Percentiles rank a stretch among this genome's conserved stretches.
phyloP scores from a whole-genome alignment of 148 eudicot genomes.

The Fagopyrum tataricum region DNA sequence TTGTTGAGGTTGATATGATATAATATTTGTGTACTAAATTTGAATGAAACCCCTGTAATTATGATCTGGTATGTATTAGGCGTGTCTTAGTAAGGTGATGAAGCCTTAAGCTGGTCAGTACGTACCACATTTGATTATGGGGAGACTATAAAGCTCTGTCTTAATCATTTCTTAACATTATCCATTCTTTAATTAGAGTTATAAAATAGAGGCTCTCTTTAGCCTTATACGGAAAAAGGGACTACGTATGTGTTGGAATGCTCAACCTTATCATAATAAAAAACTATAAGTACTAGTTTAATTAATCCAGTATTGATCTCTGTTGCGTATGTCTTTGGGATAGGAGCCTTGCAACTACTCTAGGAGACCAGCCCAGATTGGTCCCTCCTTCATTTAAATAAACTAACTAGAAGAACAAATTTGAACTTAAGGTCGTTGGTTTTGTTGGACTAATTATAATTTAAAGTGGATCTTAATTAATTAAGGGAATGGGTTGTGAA shows the following conservation, averaged over 20 bases:
- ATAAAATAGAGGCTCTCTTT: neutral
- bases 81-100: too few relatives aligned
- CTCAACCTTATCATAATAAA: neutral
- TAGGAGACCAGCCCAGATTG: slow-evolving; percentile 8
- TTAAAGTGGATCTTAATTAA: too few relatives aligned
- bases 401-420: neutral
- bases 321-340: neutral
- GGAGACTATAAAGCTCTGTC: slow-evolving; percentile 10
- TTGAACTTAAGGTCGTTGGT: neutral
- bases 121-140: slow-evolving; percentile 5
- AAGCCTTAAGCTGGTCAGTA: neutral
- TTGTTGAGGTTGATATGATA: too few relatives aligned
- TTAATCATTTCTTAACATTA: slow-evolving; percentile 3
- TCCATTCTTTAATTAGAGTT: slow-evolving; percentile 1
- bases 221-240: slow-evolving; percentile 3
- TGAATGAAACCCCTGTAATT: too few relatives aligned
- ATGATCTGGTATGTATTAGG: too few relatives aligned
- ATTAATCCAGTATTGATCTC: neutral
- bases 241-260: neutral
- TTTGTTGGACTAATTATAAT: too few relatives aligned
- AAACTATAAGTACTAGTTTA: neutral
- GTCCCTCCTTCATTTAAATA: neutral
- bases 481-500: too few relatives aligned
- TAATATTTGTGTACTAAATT: too few relatives aligned
- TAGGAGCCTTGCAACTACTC: slow-evolving; percentile 6